Base-by-base conservation (phyloP, 1,139 yeast species). In the Saccharomyces hybrid region DNA sequence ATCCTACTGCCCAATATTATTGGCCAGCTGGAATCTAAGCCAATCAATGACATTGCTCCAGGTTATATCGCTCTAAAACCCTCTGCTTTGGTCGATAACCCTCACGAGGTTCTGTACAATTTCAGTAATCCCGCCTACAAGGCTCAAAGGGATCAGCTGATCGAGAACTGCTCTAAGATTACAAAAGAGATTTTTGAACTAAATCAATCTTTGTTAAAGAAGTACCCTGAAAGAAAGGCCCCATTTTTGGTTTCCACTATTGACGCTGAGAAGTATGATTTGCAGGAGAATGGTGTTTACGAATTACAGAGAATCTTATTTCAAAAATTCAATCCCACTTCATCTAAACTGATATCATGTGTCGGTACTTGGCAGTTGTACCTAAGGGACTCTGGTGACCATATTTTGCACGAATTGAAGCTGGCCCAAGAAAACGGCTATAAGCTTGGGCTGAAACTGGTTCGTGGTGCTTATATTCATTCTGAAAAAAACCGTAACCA, bases 381-480 rank as follows among this genome's bases (percentile, higher is more conserved):
- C 72, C 78, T 93, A 66, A 81, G 83, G 52, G 88, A 84, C 59
- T 82, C 96, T 1, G 71, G 84, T 1, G 77, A 77, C 29, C 79
- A 87, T 62, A 75, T 91, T 60, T 72, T 81, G 41, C 60, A 72
- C 48, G 97, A 91, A 68, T 81, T 83, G 61, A 73, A 76, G 58
- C 75, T 83, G 57, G 97, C 98, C 13, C 65, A 73, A 57, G 71
- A 78, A 56, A 78, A 79, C 58, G 76, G 78, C 56, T 91, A 90
- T 72, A 80, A 87, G 67, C 74, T 90, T 58, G 98, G 97, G 23
- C 77, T 90, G 75, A 93, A 93, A 72, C 78, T 93, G 55, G 99
- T 93, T n/a, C 83, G 99, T 70, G 99, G 99, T 60, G 99, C 99
- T 6, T 93, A 93, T 74, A 82, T 91, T 59, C 97, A 91, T 70